phyloP scores from a whole-genome alignment of 2,329 filamentous ascomycete genomes.

The Plenodomus biglobosus region DNA sequence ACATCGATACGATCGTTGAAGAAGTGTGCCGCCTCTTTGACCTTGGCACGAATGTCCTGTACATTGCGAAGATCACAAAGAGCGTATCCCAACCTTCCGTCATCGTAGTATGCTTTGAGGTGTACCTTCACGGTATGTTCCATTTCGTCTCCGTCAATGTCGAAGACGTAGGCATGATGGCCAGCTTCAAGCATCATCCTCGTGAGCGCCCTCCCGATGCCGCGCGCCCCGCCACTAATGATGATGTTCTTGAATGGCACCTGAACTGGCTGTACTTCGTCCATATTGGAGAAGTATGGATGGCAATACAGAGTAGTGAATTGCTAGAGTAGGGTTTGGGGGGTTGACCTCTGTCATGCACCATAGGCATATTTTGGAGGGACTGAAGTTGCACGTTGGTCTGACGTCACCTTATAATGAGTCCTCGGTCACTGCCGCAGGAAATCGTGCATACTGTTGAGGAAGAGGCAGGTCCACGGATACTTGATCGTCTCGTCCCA shows the following conservation, averaged over 20 bases:
- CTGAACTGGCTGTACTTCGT: slow-evolving; percentile 5
- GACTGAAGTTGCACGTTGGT: slow-evolving; percentile 24
- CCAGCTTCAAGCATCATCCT: slow-evolving; percentile 50
- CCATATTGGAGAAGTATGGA: slow-evolving; percentile 6
- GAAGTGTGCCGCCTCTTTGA: slow-evolving; percentile 48
- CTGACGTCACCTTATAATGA: slow-evolving; percentile 25
- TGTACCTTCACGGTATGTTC: slow-evolving; percentile 45
- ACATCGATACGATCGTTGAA: slow-evolving; percentile 46
- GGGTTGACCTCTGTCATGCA: slow-evolving; percentile 1
- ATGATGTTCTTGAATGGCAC: slow-evolving; percentile 38
- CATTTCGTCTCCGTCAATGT: slow-evolving; percentile 45
- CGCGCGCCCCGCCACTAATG: slow-evolving; percentile 49
- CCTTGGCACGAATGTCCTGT: slow-evolving; percentile 45
- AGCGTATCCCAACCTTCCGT: slow-evolving; percentile 40
- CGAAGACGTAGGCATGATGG: slow-evolving; percentile 52
- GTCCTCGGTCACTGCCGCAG: neutral
- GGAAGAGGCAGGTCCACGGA: too few species aligned
- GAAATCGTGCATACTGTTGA: neutral
- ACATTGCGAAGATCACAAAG: slow-evolving; percentile 51
- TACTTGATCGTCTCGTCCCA: neutral
- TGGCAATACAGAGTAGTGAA: neutral
- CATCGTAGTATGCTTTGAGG: slow-evolving; percentile 41
- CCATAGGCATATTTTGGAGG: slow-evolving; percentile 6
- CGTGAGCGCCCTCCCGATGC: slow-evolving; percentile 53
- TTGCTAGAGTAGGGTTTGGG: slow-evolving; percentile 1